Percentiles rank a stretch among this genome's conserved stretches.
Conservation (phyloP, 2,329 filamentous ascomycete genomes). For the Monosporascus sp. region DNA sequence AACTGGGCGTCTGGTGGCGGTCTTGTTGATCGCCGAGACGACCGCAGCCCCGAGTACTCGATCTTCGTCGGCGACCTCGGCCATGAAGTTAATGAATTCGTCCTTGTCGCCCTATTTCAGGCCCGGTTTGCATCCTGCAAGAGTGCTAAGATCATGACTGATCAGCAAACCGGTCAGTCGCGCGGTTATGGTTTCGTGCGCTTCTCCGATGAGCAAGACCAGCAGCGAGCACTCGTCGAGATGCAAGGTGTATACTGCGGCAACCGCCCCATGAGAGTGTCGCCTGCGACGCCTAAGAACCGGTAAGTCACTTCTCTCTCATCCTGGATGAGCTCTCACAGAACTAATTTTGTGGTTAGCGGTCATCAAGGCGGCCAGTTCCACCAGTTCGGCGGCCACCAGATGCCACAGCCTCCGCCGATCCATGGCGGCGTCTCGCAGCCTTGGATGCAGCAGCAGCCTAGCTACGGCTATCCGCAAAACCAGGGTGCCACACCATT, state of each 20-base stretch:
- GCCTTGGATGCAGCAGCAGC: slow-evolving; percentile 37
- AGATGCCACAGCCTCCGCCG: slow-evolving; percentile 33
- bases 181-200: slow-evolving; percentile 97
- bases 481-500: slow-evolving; percentile 28
- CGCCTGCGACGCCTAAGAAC: slow-evolving; percentile 96
- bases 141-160: slow-evolving; percentile 99
- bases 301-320: slow-evolving; percentile 34
- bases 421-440: slow-evolving; percentile 34
- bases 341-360: slow-evolving; percentile 11
- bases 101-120: slow-evolving; percentile 95
- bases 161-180: slow-evolving; percentile 95
- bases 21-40: slow-evolving; percentile 88
- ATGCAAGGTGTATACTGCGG: slow-evolving; percentile 99
- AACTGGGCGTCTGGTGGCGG: slow-evolving; percentile 99
- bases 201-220: slow-evolving; percentile 91
- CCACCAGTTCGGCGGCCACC: slow-evolving; percentile 30
- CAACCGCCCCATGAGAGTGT: slow-evolving; percentile 97
- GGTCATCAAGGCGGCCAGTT: slow-evolving; percentile 36
- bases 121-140: slow-evolving; percentile 95
- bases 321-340: background rate
- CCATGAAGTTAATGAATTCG: slow-evolving; percentile 97
- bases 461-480: slow-evolving; percentile 25
- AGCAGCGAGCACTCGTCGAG: slow-evolving; percentile 90
- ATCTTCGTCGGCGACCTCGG: slow-evolving; percentile 98
- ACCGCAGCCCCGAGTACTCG: slow-evolving; percentile 90